Conservation (phyloP, 257 asterid genomes). For the Forsythia viridissima region DNA sequence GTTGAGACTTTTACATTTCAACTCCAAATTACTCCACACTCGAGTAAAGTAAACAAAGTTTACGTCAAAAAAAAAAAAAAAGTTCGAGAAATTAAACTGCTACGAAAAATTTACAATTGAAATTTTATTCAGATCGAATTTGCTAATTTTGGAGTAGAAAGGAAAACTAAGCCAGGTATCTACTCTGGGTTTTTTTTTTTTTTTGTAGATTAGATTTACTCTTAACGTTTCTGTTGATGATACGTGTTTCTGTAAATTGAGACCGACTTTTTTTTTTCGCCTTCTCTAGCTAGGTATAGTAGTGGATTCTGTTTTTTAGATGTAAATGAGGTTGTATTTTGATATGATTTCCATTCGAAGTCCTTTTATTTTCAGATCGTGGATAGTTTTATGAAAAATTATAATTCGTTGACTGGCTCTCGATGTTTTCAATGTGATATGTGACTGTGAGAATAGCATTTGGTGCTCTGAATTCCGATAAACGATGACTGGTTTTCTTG, state of each 20-base stretch:
- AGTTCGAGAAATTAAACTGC: not conserved
- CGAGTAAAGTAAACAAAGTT: not conserved
- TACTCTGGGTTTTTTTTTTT: not conserved
- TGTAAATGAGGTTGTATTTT: constrained; percentile 2
- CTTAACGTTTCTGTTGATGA: constrained; percentile 13
- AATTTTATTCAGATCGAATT: constrained; percentile 14
- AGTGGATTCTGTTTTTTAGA: not conserved
- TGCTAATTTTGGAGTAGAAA: constrained; percentile 15
- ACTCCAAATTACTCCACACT: not conserved
- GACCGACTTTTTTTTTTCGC: constrained; percentile 13
- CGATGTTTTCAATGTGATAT: constrained; percentile 22
- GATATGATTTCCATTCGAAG: constrained; percentile 1
- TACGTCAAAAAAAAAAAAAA: no score
- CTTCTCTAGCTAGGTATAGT: not conserved
- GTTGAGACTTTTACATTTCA: not conserved
- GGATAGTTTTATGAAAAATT: constrained; percentile 13
- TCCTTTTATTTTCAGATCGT: constrained; percentile 7
- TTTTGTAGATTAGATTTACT: not conserved
- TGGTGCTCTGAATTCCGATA: constrained; percentile 17
- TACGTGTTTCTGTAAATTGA: constrained; percentile 5
- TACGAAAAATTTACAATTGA: constrained; percentile 9
- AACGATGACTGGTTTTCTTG: constrained; percentile 25
- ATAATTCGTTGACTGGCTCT: constrained; percentile 11
- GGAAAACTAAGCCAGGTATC: constrained; percentile 27
- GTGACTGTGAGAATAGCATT: constrained; percentile 16